Evolutionary conservation across 306 rosid species (phyloP), one percentile per base, ranked within the genome.

Genomic region (Cucumis hystrix): DNA sequence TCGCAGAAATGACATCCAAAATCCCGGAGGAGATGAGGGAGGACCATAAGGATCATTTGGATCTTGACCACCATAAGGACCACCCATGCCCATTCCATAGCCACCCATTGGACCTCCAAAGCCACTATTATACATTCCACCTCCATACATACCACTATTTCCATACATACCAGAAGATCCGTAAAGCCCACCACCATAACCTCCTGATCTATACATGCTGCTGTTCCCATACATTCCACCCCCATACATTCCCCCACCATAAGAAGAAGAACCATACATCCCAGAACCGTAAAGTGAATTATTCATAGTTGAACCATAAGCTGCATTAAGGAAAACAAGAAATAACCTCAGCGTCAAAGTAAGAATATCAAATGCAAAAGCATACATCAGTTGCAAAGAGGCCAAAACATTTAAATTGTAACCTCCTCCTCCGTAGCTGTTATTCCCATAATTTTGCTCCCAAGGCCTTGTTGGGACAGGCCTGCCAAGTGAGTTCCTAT

Each of bases 401-500:
- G 76, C 35, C 49, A 56, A 56, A 6, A 59, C 13, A 51, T 23
- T n/a, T 6, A 10, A 52, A 77, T 14, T 7, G 7, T 59, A 45
- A 90, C 96, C 97, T 79, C 96, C 97, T 79, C 96, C 97, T 79
- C 93, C 98, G 28, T 88, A 85, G 84, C 56, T 78, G 80, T 4
- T 88, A 81, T 52, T 86, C 69, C 92, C 93, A 77, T 87, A 83
- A 76, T 83, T 89, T 83, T 96, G 97, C 83, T 96, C 96, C 99
- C 99, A 96, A 62, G 98, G 99, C 84, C 99, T 88, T 2, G 93
- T 2, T 64, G 99, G 98, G 81, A 89, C 88, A n/a, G 99, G 88
- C 84, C 99, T 83, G 56, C 88, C 84, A 13, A 91, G 87, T 63
- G 96, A 4, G 80, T 83, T 92, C 82, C 87, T 83, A 74, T 87